These are phyloP conservation scores for Cucumis sativus DNA, from an alignment of 306 rosid genomes.

Conservation along the genomic window DNA sequence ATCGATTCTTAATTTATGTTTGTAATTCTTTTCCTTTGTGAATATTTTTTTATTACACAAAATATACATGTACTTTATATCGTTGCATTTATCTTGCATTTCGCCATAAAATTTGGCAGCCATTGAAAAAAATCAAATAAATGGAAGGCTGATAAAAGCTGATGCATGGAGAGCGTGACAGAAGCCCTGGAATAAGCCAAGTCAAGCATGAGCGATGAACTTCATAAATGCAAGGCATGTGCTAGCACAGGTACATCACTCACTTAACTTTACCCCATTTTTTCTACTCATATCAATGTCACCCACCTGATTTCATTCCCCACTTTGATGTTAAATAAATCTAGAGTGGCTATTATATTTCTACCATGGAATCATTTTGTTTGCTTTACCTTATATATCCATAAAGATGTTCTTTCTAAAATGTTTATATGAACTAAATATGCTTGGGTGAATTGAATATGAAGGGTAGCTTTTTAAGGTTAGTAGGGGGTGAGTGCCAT, in stretches of 20 bases:
- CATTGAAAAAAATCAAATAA: not conserved
- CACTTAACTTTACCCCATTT: not conserved
- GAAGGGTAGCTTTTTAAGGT: too few relatives aligned
- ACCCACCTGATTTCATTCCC: not conserved
- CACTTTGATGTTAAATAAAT: not conserved
- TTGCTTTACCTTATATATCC: not conserved
- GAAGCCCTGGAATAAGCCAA: slow-evolving; percentile 8
- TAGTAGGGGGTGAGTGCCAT: too few relatives aligned
- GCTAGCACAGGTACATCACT: slow-evolving; percentile 17
- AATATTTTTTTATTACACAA: not conserved
- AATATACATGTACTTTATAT: not conserved
- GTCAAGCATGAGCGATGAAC: slow-evolving; percentile 14
- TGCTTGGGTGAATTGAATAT: too few relatives aligned
- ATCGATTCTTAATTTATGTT: not conserved
- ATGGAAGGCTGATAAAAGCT: slow-evolving; percentile 5
- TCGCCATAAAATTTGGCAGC: not conserved
- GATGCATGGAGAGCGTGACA: not conserved
- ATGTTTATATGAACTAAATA: too few relatives aligned
- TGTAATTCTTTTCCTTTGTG: not conserved
- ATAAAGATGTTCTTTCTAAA: not conserved
- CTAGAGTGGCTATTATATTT: not conserved
- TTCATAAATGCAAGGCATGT: slow-evolving; percentile 44
- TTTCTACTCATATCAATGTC: slow-evolving; percentile 6
- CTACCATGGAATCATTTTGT: not conserved
- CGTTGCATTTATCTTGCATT: not conserved